Evolutionary conservation across 306 rosid species (phyloP).

Genomic region (Pterocarpus macrocarpus): DNA sequence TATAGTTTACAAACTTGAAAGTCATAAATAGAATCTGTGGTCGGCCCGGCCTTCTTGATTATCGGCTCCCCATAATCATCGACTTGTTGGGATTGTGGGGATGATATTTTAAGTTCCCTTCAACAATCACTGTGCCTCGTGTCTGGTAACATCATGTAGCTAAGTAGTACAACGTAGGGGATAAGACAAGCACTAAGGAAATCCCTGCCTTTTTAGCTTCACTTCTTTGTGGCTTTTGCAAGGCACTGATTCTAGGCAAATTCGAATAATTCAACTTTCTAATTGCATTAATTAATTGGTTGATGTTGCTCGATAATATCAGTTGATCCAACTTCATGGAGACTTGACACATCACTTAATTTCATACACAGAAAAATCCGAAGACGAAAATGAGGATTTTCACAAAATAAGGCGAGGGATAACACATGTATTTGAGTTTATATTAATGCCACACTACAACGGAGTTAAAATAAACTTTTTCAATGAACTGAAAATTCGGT

Average conservation of each 20-base stretch:
- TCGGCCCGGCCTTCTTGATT: slow-evolving; percentile 1
- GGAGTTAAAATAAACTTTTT: neutral
- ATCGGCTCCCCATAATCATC: neutral
- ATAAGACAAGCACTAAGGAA: neutral
- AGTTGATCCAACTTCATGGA: neutral
- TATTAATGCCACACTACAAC: too few species aligned
- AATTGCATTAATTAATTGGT: neutral
- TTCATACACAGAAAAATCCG: neutral
- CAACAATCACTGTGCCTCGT: neutral
- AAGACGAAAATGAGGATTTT: too few species aligned
- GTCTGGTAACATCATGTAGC: neutral
- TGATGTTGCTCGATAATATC: neutral
- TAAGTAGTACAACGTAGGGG: neutral
- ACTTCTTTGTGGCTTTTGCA: neutral
- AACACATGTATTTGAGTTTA: too few species aligned
- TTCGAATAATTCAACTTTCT: neutral
- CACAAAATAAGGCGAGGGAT: too few species aligned
- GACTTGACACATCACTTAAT: neutral
- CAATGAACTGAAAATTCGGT: neutral
- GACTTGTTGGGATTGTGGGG: neutral
- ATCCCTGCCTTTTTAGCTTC: neutral
- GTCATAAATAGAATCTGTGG: neutral
- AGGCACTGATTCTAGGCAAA: neutral
- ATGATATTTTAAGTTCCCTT: slow-evolving; percentile 11
- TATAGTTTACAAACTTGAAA: neutral